Conservation (phyloP, 2,329 filamentous ascomycete genomes). For the Balansia obtecta region DNA sequence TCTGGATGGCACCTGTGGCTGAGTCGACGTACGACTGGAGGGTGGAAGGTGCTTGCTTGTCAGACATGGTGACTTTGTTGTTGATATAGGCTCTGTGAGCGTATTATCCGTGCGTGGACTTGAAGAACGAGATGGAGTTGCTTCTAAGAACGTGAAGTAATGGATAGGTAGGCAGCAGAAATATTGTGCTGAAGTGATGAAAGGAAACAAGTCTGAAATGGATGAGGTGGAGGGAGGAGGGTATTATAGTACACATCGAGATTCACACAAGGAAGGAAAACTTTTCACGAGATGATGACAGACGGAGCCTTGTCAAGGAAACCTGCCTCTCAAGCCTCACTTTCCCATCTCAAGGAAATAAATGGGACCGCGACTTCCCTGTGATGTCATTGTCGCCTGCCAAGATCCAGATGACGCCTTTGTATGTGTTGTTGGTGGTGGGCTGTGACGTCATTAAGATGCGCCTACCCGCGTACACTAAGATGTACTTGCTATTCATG, state of each 20-base stretch:
- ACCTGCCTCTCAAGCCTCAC: neutral
- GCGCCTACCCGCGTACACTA: neutral
- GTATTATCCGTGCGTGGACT: neutral
- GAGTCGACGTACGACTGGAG: slow-evolving; percentile 67
- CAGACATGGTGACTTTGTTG: slow-evolving; percentile 13
- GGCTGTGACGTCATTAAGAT: slow-evolving; percentile 5
- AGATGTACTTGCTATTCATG: neutral
- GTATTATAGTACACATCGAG: neutral
- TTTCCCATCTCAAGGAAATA: neutral
- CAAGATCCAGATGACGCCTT: neutral
- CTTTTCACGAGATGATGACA: neutral
- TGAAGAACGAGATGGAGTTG: neutral
- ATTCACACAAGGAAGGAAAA: neutral
- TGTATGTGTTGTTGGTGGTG: neutral
- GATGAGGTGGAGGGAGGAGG: neutral
- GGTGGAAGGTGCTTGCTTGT: slow-evolving; percentile 46
- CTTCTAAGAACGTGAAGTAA: neutral
- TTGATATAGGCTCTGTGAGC: neutral
- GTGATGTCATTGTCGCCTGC: slow-evolving; percentile 5
- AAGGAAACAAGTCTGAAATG: neutral
- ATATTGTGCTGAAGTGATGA: neutral
- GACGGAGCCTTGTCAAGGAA: slow-evolving; percentile 1
- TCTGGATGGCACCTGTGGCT: slow-evolving; percentile 61
- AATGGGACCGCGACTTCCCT: neutral
- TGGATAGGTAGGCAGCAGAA: neutral